Conservation (phyloP, 108 stramenopile genomes). For the Discostella pseudostelligera region DNA sequence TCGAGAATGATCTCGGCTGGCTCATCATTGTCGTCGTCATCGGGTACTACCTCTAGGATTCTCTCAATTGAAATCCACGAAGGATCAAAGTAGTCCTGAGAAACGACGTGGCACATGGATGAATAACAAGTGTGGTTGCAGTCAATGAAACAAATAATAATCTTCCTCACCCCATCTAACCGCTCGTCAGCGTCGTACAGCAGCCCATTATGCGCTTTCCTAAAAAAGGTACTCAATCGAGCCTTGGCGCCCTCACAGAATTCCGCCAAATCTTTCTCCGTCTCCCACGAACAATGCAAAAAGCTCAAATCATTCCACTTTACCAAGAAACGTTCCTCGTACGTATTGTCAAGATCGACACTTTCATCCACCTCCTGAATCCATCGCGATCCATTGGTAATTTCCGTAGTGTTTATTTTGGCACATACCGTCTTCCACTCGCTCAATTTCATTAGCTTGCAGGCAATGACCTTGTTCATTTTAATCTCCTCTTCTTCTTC, state of each 20-base stretch:
- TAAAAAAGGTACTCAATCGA: constrained; percentile 72
- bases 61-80: constrained; percentile 76
- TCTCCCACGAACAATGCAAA: constrained; percentile 88
- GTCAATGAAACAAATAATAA: no score
- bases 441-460: constrained; percentile 43
- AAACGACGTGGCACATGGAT: neutral
- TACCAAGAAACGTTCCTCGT: constrained; percentile 84
- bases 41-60: constrained; percentile 58
- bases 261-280: constrained; percentile 72
- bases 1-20: constrained; percentile 71
- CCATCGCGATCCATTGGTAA: constrained; percentile 80
- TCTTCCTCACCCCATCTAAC: constrained; percentile 68
- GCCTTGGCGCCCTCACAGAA: constrained; percentile 68
- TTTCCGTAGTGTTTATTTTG: constrained; percentile 77
- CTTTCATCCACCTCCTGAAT: constrained; percentile 43
- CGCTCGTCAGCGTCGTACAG: constrained; percentile 77
- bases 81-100: constrained; percentile 83
- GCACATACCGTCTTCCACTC: constrained; percentile 67
- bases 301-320: constrained; percentile 78
- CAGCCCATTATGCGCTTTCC: constrained; percentile 60
- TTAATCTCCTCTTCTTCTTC: constrained; percentile 68
- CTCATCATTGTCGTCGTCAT: constrained; percentile 21
- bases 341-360: constrained; percentile 17
- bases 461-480: constrained; percentile 74
- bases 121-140: no score